Percentiles rank a stretch among this genome's conserved stretches.
These are phyloP conservation scores for Penicillium simplicissimum DNA, from an alignment of 495 filamentous ascomycete species.

Conservation along the genomic window DNA sequence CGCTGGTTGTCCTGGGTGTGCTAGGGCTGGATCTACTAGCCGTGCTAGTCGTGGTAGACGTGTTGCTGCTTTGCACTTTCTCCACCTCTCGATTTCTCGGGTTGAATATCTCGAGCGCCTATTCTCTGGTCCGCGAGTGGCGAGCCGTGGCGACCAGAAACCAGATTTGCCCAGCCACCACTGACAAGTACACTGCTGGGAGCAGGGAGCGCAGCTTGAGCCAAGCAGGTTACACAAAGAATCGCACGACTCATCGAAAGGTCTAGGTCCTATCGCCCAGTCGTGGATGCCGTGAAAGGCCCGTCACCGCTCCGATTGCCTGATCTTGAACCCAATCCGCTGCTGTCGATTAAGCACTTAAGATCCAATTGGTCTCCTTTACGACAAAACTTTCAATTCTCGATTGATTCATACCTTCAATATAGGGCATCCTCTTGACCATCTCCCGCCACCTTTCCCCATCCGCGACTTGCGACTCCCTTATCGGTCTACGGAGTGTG, in stretches of 20 bases:
- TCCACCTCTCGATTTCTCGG: not conserved
- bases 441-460: not conserved
- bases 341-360: conserved; percentile 16
- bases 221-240: conserved; percentile 3
- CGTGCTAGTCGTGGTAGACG: not conserved
- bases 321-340: conserved; percentile 19
- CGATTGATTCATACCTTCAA: not conserved
- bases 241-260: not conserved
- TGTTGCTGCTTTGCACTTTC: not conserved
- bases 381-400: not conserved
- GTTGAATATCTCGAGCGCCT: not conserved
- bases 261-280: not conserved
- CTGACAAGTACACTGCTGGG: conserved; percentile 18
- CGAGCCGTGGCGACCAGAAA: conserved; percentile 21
- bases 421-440: not conserved
- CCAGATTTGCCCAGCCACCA: not conserved
- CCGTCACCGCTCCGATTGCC: conserved; percentile 22
- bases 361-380: not conserved
- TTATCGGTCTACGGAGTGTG: conserved; percentile 4
- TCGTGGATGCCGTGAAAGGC: not conserved
- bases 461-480: not conserved
- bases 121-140: conserved; percentile 8
- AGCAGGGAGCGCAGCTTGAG: conserved; percentile 1
- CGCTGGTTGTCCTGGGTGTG: not conserved
- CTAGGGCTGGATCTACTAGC: not conserved